Evolutionary conservation across 2,329 filamentous ascomycete genomes (phyloP).

Genomic region (Fusarium dlaminii): DNA sequence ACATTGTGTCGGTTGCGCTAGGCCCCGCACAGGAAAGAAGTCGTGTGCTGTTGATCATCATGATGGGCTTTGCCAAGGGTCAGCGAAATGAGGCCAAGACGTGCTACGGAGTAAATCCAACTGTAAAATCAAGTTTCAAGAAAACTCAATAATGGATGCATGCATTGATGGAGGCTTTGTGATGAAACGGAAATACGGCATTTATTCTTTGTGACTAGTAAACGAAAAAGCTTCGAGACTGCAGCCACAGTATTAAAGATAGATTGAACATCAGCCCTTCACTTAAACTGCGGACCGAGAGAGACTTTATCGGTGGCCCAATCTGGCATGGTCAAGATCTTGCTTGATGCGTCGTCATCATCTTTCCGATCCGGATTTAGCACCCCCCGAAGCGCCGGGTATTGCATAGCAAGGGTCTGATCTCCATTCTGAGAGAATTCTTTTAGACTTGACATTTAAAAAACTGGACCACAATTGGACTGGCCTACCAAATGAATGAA

Average conservation of each 20-base stretch:
- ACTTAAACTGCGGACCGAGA: neutral
- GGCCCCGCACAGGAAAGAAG: conserved; percentile 7
- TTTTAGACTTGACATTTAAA: neutral
- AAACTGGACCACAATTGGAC: neutral
- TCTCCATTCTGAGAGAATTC: neutral
- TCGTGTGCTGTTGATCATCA: conserved; percentile 27
- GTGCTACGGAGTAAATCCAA: neutral
- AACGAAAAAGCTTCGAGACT: neutral
- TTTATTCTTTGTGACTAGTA: neutral
- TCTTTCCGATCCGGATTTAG: neutral
- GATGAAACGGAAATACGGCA: neutral
- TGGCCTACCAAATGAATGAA: neutral
- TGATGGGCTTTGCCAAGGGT: conserved; percentile 15
- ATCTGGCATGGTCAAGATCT: neutral
- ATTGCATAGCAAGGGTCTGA: neutral
- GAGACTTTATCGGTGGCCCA: conserved; percentile 10
- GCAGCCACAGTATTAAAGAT: conserved; percentile 2
- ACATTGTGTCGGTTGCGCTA: conserved; percentile 17
- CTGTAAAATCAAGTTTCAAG: conserved; percentile 8
- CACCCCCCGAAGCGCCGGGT: neutral
- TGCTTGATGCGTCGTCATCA: conserved; percentile 23
- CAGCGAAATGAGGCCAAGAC: conserved; percentile 32
- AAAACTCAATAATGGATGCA: neutral
- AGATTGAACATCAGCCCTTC: neutral
- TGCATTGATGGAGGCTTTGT: neutral